Evolutionary conservation across 1,284 basidiomycete species (phyloP).

Genomic region (Takashimella koratensis): DNA sequence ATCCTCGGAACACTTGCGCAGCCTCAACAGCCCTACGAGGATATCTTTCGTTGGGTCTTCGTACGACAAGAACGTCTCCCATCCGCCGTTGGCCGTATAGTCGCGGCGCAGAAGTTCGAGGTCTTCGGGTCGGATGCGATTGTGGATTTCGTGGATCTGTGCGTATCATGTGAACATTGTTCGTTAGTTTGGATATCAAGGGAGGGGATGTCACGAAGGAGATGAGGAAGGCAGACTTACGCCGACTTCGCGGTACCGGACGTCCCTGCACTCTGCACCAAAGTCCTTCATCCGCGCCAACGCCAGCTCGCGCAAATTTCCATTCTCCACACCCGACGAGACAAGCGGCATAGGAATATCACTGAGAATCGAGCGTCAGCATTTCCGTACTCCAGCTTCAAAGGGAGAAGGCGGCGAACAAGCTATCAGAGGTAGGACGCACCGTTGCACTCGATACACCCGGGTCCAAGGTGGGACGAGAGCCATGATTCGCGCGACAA

Average conservation of each 20-base stretch:
- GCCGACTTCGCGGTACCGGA: conserved; percentile 96
- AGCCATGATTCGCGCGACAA: conserved; percentile 92
- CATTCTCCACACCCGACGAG: conserved; percentile 95
- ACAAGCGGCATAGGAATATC: conserved; percentile 95
- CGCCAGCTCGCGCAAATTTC: conserved; percentile 93
- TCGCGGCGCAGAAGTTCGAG: conserved; percentile 96
- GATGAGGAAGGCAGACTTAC: conserved; percentile 54
- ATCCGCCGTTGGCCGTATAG: conserved; percentile 95
- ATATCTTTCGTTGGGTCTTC: conserved; percentile 98
- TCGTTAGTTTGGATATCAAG: neutral
- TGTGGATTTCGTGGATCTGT: conserved; percentile 96
- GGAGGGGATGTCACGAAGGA: neutral
- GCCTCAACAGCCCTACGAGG: conserved; percentile 84
- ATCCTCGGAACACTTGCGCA: conserved; percentile 92
- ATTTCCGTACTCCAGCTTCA: too few species aligned
- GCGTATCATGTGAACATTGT: too few species aligned
- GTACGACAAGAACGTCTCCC: conserved; percentile 99
- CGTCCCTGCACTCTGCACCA: conserved; percentile 94
- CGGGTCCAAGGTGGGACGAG: conserved; percentile 98
- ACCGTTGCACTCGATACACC: conserved; percentile 96
- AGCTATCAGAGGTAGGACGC: conserved; percentile 23
- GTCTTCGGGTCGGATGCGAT: conserved; percentile 92
- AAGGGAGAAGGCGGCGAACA: neutral
- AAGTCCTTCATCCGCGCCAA: conserved; percentile 99
- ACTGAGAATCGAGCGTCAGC: conserved; percentile 50